A percentile compares a stretch with the other conserved stretches of the same genome.
Conservation (phyloP, 306 rosid genomes). For the Dicorynia guianensis region DNA sequence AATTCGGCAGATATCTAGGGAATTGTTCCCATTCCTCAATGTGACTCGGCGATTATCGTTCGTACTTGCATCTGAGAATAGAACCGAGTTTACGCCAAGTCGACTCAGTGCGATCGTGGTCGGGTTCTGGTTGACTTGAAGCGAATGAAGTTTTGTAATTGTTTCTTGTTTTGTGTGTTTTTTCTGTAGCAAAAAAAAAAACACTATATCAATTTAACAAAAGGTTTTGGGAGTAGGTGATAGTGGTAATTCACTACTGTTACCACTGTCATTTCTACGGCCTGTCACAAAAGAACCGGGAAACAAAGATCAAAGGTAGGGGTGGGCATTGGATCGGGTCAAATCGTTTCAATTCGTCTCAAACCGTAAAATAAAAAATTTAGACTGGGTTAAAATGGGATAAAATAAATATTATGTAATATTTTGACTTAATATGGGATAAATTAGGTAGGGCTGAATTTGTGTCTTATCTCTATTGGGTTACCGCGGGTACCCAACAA, state of each 20-base stretch:
- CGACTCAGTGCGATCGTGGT: slow-evolving; percentile 1
- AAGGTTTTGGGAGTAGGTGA: slow-evolving; percentile 5
- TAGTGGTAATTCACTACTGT: slow-evolving; percentile 21
- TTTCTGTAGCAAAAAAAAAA: too few relatives aligned
- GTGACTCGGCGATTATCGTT: slow-evolving; percentile 54
- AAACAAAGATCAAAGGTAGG: slow-evolving; percentile 48
- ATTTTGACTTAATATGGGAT: too few relatives aligned
- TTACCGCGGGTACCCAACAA: too few relatives aligned
- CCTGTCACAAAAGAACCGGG: neutral
- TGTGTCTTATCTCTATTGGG: too few relatives aligned
- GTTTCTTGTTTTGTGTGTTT: too few relatives aligned
- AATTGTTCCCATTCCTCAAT: slow-evolving; percentile 67
- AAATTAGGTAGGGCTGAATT: too few relatives aligned
- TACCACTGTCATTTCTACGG: slow-evolving; percentile 44
- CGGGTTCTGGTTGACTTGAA: slow-evolving; percentile 26
- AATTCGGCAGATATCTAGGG: slow-evolving; percentile 72
- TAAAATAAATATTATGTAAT: too few relatives aligned
- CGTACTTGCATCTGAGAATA: slow-evolving; percentile 50
- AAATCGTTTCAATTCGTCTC: too few relatives aligned
- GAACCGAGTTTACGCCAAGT: slow-evolving; percentile 37
- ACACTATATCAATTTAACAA: too few relatives aligned
- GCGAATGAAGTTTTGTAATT: slow-evolving; percentile 36
- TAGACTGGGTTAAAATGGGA: too few relatives aligned
- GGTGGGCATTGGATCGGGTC: too few relatives aligned
- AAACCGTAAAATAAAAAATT: too few relatives aligned